Evolutionary conservation across 345 rosid species (phyloP).

Genomic region (Camelina laxa): DNA sequence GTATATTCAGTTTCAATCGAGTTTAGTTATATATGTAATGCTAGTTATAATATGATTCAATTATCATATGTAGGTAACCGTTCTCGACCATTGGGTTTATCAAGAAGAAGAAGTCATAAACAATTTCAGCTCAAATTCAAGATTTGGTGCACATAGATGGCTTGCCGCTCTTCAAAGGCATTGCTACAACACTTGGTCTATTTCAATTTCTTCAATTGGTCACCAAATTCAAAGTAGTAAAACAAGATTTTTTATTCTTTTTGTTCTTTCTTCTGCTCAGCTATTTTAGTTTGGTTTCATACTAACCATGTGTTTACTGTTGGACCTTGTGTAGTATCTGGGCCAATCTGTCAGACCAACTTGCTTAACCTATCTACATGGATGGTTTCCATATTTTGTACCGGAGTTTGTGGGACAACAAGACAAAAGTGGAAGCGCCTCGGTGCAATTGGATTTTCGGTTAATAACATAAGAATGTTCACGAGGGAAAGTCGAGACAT

Average conservation of each 20-base stretch:
- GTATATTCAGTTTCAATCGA: constrained; percentile 36
- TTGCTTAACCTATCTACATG: constrained; percentile 54
- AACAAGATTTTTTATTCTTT: background rate
- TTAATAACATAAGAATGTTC: background rate
- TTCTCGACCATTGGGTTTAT: constrained; percentile 65
- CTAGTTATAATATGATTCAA: background rate
- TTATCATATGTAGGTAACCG: constrained; percentile 51
- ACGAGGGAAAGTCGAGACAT: background rate
- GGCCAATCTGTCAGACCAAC: constrained; percentile 43
- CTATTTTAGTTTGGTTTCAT: background rate
- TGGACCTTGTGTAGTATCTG: constrained; percentile 39
- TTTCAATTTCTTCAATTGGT: background rate
- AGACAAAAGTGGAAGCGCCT: constrained; percentile 51
- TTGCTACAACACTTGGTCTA: constrained; percentile 30
- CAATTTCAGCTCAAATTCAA: constrained; percentile 38
- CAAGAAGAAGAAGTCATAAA: constrained; percentile 45
- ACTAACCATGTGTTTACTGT: background rate
- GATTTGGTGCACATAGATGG: constrained; percentile 65
- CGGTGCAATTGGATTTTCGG: background rate
- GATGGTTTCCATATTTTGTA: constrained; percentile 53
- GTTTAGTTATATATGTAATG: background rate
- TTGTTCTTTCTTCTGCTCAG: background rate
- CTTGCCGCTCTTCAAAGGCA: constrained; percentile 51
- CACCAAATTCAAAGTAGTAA: background rate
- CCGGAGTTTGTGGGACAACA: constrained; percentile 52